Conservation (phyloP, 164 flowering plant genomes). For the Magnolia officinalis region DNA sequence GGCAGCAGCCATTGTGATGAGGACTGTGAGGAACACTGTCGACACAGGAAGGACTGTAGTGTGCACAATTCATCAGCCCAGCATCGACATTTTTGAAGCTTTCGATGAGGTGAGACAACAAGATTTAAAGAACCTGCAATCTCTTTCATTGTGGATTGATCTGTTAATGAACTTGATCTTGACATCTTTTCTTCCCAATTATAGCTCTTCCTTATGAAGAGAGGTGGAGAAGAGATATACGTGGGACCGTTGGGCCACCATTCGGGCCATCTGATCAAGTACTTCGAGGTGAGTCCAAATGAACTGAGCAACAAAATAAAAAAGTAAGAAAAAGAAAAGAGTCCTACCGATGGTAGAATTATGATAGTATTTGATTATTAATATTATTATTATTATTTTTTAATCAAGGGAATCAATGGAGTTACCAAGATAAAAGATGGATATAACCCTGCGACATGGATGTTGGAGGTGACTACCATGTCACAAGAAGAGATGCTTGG, state of each 20-base stretch:
- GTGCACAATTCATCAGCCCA: slow-evolving; percentile 68
- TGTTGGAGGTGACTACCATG: slow-evolving; percentile 29
- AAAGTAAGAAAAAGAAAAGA: neutral
- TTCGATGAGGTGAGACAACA: slow-evolving; percentile 46
- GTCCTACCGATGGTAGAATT: neutral
- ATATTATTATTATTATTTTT: neutral
- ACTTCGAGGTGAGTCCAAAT: slow-evolving; percentile 49
- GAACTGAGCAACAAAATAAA: neutral
- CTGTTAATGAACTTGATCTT: neutral
- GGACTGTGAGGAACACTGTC: slow-evolving; percentile 53
- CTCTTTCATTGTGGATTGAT: no score
- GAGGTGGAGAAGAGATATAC: slow-evolving; percentile 63
- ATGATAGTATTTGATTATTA: neutral
- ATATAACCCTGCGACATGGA: slow-evolving; percentile 37
- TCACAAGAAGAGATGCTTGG: slow-evolving; percentile 29
- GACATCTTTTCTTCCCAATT: neutral
- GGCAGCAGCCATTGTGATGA: slow-evolving; percentile 63
- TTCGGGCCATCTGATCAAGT: slow-evolving; percentile 43
- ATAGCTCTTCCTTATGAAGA: slow-evolving; percentile 53
- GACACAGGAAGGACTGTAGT: slow-evolving; percentile 59
- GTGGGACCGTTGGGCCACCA: slow-evolving; percentile 50
- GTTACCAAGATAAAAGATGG: slow-evolving; percentile 27
- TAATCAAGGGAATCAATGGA: slow-evolving; percentile 28
- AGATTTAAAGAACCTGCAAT: neutral
- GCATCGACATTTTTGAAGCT: slow-evolving; percentile 59